These are phyloP conservation scores for Suillus discolor DNA, from an alignment of 768 basidiomycete species.

Conservation along the genomic window DNA sequence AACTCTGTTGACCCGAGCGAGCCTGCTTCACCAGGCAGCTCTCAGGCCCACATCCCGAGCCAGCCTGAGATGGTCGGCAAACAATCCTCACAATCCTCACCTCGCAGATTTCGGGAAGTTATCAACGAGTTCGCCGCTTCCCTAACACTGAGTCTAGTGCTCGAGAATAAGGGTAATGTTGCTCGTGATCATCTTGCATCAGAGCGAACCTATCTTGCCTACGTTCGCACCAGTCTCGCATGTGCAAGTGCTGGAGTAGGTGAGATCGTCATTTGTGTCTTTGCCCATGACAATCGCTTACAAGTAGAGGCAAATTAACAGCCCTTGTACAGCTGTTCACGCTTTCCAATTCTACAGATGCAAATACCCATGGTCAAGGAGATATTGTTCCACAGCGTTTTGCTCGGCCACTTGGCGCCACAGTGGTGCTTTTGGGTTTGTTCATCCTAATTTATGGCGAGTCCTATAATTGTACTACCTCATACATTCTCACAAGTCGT, in stretches of 20 bases:
- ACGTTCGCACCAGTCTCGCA: conserved; percentile 64
- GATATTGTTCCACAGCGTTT: conserved; percentile 26
- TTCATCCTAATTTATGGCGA: conserved; percentile 50
- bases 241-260: conserved; percentile 63
- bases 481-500: neutral
- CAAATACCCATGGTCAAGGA: conserved; percentile 6
- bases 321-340: conserved; percentile 62
- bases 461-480: conserved; percentile 19
- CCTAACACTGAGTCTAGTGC: conserved; percentile 31
- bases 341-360: conserved; percentile 28
- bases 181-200: conserved; percentile 67
- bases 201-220: conserved; percentile 65
- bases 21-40: neutral
- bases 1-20: neutral
- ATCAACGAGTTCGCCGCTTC: conserved; percentile 11
- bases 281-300: neutral
- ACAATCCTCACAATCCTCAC: neutral
- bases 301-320: conserved; percentile 19
- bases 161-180: conserved; percentile 64
- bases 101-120: neutral
- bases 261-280: conserved; percentile 26
- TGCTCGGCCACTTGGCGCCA: conserved; percentile 56
- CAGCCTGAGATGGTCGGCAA: neutral
- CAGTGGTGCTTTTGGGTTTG: conserved; percentile 47
- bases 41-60: neutral